These are phyloP conservation scores for Penicillium capsulatum DNA, from an alignment of 2,329 filamentous ascomycete species.

Conservation along the genomic window DNA sequence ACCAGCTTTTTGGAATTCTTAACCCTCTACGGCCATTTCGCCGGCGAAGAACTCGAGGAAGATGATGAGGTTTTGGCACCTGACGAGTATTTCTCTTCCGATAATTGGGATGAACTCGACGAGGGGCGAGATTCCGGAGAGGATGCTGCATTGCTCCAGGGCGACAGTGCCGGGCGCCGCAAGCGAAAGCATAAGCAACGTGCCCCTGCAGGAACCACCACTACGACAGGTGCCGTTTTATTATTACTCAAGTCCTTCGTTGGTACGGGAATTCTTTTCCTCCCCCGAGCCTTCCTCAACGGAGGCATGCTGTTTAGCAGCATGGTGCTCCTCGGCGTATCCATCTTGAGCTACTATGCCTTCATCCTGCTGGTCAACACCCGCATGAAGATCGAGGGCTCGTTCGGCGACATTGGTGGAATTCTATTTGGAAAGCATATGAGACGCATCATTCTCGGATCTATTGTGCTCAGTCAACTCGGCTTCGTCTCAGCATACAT, in stretches of 20 bases:
- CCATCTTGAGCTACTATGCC: conserved; percentile 88
- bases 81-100: conserved; percentile 87
- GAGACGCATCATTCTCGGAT: conserved; percentile 78
- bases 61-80: conserved; percentile 85
- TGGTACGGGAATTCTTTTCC: conserved; percentile 88
- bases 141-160: conserved; percentile 73
- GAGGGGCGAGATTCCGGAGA: conserved; percentile 75
- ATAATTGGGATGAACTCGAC: conserved; percentile 56
- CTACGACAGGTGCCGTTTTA: conserved; percentile 71
- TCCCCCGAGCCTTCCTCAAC: conserved; percentile 89
- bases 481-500: conserved; percentile 95
- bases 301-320: conserved; percentile 98
- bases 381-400: conserved; percentile 80
- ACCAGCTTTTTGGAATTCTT: conserved; percentile 94
- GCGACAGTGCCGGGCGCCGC: conserved; percentile 63
- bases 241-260: conserved; percentile 96
- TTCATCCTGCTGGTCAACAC: conserved; percentile 91
- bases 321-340: conserved; percentile 78
- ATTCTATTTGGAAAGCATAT: conserved; percentile 88
- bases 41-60: conserved; percentile 92
- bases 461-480: conserved; percentile 91
- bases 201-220: conserved; percentile 69
- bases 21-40: conserved; percentile 93
- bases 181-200: conserved; percentile 73
- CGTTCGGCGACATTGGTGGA: conserved; percentile 94